Conservation (phyloP, 148 eudicot genomes). For the Silene conica region DNA sequence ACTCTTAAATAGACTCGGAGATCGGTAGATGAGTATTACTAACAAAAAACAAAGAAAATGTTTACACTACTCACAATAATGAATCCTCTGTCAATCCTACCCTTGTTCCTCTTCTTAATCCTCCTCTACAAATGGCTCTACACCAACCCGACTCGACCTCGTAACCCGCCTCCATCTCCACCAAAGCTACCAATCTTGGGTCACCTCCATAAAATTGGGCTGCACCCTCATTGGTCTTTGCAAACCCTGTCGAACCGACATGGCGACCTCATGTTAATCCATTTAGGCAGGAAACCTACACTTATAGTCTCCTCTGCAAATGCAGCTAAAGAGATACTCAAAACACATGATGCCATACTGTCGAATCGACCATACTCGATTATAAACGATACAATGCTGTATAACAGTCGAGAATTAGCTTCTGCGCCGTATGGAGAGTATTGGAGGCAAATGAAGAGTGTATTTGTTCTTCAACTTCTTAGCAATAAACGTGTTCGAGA, state of each 20-base stretch:
- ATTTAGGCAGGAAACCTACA: conserved; percentile 38
- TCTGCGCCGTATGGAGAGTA: conserved; percentile 46
- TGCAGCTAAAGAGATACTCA: conserved; percentile 44
- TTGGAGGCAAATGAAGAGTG: conserved; percentile 59
- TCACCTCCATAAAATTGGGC: conserved; percentile 51
- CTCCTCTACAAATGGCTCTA: conserved; percentile 30
- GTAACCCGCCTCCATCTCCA: conserved; percentile 50
- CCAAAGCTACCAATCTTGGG: conserved; percentile 59
- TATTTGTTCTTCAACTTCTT: conserved; percentile 46
- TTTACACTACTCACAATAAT: not conserved
- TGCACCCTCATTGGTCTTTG: conserved; percentile 36
- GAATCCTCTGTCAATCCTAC: conserved; percentile 1
- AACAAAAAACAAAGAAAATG: not conserved
- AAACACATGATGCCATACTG: conserved; percentile 49
- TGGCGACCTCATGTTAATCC: conserved; percentile 48
- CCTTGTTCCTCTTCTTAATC: conserved; percentile 13
- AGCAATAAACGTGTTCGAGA: conserved; percentile 46
- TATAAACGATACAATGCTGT: conserved; percentile 17
- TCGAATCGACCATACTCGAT: conserved; percentile 31
- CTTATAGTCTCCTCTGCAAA: conserved; percentile 45
- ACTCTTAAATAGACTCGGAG: no score
- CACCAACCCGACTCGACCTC: not conserved
- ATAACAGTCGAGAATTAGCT: conserved; percentile 27
- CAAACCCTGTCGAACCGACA: conserved; percentile 25
- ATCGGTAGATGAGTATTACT: no score